Percentiles rank a stretch among this genome's conserved stretches.
Conservation (phyloP, 805 yeast species). For the Saturnispora quitensis region DNA sequence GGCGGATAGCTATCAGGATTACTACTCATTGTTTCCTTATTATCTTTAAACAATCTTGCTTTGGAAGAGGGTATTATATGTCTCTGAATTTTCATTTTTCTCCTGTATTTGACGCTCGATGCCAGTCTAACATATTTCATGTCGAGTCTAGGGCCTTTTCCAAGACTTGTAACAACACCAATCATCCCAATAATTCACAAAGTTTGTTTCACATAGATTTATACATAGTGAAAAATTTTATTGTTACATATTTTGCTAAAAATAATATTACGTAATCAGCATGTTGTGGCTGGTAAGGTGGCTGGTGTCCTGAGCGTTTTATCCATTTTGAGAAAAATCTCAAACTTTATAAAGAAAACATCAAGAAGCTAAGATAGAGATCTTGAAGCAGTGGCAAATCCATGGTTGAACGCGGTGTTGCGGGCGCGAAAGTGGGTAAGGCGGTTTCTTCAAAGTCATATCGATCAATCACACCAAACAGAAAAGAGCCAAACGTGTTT, state of each 20-base stretch:
- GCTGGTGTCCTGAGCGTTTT: neutral
- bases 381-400: neutral
- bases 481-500: conserved; percentile 8
- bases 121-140: neutral
- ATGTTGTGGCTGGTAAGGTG: neutral
- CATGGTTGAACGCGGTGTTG: neutral
- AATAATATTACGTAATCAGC: too few species aligned
- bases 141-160: too few species aligned
- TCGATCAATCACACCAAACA: neutral
- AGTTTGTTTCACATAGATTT: neutral
- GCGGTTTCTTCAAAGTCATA: neutral
- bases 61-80: conserved; percentile 11
- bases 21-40: neutral
- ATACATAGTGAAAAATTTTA: neutral
- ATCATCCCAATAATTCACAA: neutral
- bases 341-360: neutral
- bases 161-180: neutral
- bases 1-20: conserved; percentile 19
- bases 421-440: neutral
- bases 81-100: conserved; percentile 14
- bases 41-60: neutral
- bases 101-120: neutral
- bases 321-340: neutral
- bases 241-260: neutral
- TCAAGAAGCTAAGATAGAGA: neutral